Evolutionary conservation across 805 yeast genomes (phyloP).

Genomic region (Suhomyces faveliae): DNA sequence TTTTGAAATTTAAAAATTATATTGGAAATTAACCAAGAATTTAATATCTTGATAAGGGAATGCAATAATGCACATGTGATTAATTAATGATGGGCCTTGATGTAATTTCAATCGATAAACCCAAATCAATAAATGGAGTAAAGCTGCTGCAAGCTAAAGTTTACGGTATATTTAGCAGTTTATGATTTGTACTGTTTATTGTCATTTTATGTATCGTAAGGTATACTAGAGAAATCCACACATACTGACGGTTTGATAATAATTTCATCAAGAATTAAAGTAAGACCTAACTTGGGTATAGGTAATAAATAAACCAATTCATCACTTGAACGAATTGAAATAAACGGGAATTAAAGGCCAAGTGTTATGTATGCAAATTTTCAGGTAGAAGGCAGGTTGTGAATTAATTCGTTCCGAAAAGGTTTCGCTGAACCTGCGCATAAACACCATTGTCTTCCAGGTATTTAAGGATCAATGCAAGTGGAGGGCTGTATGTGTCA

Average conservation of each 20-base stretch:
- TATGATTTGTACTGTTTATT: no score
- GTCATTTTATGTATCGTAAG: neutral
- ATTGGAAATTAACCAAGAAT: no score
- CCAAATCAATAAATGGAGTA: no score
- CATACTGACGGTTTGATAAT: neutral
- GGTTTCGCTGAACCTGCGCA: slow-evolving; percentile 26
- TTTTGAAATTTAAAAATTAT: no score
- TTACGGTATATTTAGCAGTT: no score
- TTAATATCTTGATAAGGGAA: no score
- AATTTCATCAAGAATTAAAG: neutral
- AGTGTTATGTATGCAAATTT: neutral
- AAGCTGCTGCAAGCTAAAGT: no score
- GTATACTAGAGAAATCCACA: neutral
- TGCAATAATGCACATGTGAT: no score
- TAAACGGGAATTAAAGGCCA: neutral
- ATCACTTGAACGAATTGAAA: neutral
- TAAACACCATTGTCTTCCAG: slow-evolving; percentile 32
- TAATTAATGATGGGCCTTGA: no score
- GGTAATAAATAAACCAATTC: neutral
- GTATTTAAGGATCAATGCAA: slow-evolving; percentile 30
- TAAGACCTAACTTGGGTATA: neutral
- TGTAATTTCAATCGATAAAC: no score
- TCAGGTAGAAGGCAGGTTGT: neutral
- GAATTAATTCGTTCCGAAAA: slow-evolving; percentile 23
- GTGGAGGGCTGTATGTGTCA: slow-evolving; percentile 30